Conservation (phyloP, 1,139 yeast species). For the Saccharomyces pastorianus region DNA sequence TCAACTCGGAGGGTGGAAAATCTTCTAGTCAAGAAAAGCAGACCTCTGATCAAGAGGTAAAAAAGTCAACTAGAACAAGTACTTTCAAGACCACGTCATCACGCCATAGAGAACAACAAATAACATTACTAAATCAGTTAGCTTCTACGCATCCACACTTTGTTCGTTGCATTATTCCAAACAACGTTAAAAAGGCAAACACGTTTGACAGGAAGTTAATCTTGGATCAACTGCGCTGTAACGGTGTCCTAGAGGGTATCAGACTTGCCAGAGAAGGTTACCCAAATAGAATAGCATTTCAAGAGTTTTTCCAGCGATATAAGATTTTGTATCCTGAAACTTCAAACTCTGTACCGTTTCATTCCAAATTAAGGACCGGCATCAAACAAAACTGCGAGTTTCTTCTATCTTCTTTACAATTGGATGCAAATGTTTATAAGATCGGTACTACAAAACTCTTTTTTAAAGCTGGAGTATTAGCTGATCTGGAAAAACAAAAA, state of each 20-base stretch:
- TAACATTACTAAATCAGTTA: conserved; percentile 63
- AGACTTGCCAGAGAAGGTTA: conserved; percentile 95
- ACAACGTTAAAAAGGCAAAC: conserved; percentile 62
- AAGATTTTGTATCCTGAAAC: conserved; percentile 42
- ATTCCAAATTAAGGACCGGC: conserved; percentile 33
- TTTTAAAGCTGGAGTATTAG: conserved; percentile 90
- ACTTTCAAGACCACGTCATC: conserved; percentile 76
- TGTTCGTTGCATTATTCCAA: conserved; percentile 92
- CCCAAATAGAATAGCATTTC: conserved; percentile 83
- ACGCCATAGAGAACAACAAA: conserved; percentile 76
- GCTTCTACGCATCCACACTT: conserved; percentile 88
- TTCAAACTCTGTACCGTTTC: conserved; percentile 1
- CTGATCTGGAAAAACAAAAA: conserved; percentile 71
- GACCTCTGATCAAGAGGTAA: neutral
- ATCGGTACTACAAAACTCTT: conserved; percentile 78
- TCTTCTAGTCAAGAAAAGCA: neutral
- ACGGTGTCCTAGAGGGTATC: conserved; percentile 97
- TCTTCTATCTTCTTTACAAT: conserved; percentile 50
- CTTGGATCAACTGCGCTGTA: conserved; percentile 83
- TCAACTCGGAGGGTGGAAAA: conserved; percentile 21
- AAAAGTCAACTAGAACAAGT: conserved; percentile 14
- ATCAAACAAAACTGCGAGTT: conserved; percentile 57
- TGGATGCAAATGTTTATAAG: conserved; percentile 62
- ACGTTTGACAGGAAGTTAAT: conserved; percentile 70
- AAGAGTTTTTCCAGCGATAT: conserved; percentile 71